Evolutionary conservation across 176 grass and related monocot genomes (phyloP).

Genomic region (Urochloa ruziziensis): DNA sequence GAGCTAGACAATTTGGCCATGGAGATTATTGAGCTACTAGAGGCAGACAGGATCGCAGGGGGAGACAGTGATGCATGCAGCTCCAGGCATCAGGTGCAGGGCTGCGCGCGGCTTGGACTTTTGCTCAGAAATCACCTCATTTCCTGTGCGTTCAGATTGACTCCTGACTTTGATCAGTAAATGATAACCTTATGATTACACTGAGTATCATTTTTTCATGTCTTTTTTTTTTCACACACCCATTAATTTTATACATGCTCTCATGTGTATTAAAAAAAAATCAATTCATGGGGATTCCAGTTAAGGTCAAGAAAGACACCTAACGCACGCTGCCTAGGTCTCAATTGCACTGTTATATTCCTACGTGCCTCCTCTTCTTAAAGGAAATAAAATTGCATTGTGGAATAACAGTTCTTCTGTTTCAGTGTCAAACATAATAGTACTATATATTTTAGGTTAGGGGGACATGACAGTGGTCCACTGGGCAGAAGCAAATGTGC

Average conservation of each 20-base stretch:
- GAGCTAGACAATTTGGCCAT: conserved; percentile 12
- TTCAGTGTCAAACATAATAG: conserved; percentile 30
- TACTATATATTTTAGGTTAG: background rate
- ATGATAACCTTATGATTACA: conserved; percentile 24
- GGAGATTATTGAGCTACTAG: conserved; percentile 1
- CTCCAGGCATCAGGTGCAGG: conserved; percentile 37
- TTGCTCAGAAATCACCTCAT: conserved; percentile 40
- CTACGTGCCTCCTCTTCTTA: too few relatives aligned
- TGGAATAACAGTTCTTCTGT: background rate
- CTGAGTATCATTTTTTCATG: background rate
- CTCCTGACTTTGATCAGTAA: background rate
- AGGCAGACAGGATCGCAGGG: conserved; percentile 22
- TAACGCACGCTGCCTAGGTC: background rate
- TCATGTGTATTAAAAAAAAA: background rate
- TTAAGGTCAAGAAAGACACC: background rate
- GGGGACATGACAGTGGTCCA: conserved; percentile 44
- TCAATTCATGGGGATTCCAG: background rate
- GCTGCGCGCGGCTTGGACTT: background rate
- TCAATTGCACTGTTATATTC: too few relatives aligned
- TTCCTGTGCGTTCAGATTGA: conserved; percentile 11
- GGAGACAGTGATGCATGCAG: conserved; percentile 21
- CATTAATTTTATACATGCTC: background rate
- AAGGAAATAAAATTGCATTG: background rate
- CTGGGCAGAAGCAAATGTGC: conserved; percentile 32
- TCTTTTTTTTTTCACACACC: background rate